phyloP scores from a whole-genome alignment of 2,329 filamentous ascomycete species.

The Herpotrichia juniperi region DNA sequence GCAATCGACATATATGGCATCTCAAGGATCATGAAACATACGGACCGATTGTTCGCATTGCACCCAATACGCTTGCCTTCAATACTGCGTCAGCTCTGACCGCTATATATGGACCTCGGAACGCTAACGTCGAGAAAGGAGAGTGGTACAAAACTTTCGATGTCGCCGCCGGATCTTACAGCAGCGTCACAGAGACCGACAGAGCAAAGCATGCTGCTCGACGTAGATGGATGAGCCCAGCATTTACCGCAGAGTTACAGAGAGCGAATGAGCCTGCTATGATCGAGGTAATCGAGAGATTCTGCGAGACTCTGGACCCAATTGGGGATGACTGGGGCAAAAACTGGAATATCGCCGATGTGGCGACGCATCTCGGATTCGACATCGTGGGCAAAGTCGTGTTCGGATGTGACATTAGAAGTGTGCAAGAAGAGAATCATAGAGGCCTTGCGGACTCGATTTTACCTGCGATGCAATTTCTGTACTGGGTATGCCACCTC shows the following conservation, averaged over 20 bases:
- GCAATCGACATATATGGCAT: conserved; percentile 32
- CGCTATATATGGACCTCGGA: conserved; percentile 35
- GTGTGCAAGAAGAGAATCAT: conserved; percentile 39
- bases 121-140: conserved; percentile 53
- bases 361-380: conserved; percentile 49
- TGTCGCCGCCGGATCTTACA: conserved; percentile 44
- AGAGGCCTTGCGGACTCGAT: conserved; percentile 29
- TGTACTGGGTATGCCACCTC: conserved; percentile 26
- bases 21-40: conserved; percentile 32
- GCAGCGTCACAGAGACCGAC: conserved; percentile 49
- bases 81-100: conserved; percentile 30
- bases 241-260: conserved; percentile 48
- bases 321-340: conserved; percentile 38
- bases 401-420: conserved; percentile 44
- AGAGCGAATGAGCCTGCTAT: conserved; percentile 48
- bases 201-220: conserved; percentile 48
- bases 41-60: conserved; percentile 34
- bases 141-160: conserved; percentile 54
- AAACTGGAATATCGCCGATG: conserved; percentile 48
- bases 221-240: conserved; percentile 48
- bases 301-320: conserved; percentile 31
- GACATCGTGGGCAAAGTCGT: conserved; percentile 55
- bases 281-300: conserved; percentile 42
- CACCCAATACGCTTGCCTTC: conserved; percentile 32
- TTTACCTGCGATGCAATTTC: conserved; percentile 23